These are phyloP conservation scores for Fusarium temperatum DNA, from an alignment of 2,329 filamentous ascomycete species.

Conservation along the genomic window DNA sequence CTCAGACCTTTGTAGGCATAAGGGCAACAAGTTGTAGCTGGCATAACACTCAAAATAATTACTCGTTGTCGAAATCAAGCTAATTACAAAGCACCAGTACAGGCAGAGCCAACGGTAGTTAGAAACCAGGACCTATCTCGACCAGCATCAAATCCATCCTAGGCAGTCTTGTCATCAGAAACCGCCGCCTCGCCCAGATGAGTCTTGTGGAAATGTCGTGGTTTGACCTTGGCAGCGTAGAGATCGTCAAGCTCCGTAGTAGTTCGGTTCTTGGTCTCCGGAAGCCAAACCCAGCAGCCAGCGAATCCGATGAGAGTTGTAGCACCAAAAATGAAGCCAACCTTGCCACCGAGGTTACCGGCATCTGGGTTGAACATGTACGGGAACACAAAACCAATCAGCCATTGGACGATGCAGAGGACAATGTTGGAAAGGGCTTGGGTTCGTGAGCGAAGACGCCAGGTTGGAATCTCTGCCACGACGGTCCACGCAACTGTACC, in stretches of 20 bases:
- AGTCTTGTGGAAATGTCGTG: background rate
- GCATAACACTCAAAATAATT: background rate
- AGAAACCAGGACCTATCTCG: background rate
- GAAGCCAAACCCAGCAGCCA: background rate
- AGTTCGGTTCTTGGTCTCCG: background rate
- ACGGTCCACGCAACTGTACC: conserved; percentile 21
- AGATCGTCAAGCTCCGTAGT: background rate
- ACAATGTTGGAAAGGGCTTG: background rate
- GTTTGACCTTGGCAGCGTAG: background rate
- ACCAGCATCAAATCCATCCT: background rate
- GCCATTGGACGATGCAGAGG: background rate
- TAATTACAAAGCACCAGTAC: background rate
- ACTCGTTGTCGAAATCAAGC: background rate
- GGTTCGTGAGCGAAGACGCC: conserved; percentile 3
- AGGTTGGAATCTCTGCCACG: background rate
- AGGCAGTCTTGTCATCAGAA: background rate
- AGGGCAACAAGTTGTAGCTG: rapidly evolving
- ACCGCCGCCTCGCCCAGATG: background rate
- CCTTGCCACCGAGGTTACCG: conserved; percentile 7
- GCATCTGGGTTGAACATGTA: conserved; percentile 19
- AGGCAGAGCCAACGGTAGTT: rapidly evolving
- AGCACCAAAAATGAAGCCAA: conserved; percentile 8
- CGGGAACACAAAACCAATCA: conserved; percentile 4
- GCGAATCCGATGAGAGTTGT: background rate
- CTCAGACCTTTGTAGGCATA: background rate